Conservation (phyloP, 2,329 filamentous ascomycete genomes). For the Claviceps quebecensis region DNA sequence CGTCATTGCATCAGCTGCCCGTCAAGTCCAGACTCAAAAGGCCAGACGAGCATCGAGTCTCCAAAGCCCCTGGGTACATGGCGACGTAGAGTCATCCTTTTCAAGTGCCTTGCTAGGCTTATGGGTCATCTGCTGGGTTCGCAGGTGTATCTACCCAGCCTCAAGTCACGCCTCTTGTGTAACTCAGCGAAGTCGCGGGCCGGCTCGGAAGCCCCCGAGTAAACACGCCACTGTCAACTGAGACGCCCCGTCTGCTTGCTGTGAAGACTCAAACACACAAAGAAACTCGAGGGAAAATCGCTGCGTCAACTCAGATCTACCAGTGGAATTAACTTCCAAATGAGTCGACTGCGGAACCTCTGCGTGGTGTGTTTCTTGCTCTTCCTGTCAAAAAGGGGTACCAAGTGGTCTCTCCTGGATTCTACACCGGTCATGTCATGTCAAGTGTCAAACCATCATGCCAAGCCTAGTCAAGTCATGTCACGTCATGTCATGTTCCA, state of each 20-base stretch:
- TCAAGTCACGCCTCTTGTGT: slow-evolving; percentile 3
- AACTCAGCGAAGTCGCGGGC: slow-evolving; percentile 2
- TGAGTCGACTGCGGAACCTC: slow-evolving; percentile 3
- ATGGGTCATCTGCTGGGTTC: slow-evolving; percentile 6
- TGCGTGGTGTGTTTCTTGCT: not conserved
- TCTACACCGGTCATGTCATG: not conserved
- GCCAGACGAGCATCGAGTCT: not conserved
- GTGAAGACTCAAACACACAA: not conserved
- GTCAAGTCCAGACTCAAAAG: not conserved
- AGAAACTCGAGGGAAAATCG: no score
- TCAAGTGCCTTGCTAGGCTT: slow-evolving; percentile 1
- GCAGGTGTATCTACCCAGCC: slow-evolving; percentile 4
- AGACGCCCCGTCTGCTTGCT: not conserved
- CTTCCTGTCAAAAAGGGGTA: not conserved
- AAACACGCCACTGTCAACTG: not conserved
- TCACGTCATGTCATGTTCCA: not conserved
- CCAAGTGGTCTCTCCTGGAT: not conserved
- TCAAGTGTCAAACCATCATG: not conserved
- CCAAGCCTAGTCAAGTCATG: not conserved
- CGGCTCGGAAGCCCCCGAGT: not conserved
- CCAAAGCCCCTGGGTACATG: not conserved
- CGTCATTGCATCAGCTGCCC: not conserved
- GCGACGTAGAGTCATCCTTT: not conserved
- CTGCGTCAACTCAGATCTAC: not conserved
- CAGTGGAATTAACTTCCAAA: not conserved